Evolutionary conservation across 345 rosid species (phyloP).

Genomic region (Lumnitzera racemosa): DNA sequence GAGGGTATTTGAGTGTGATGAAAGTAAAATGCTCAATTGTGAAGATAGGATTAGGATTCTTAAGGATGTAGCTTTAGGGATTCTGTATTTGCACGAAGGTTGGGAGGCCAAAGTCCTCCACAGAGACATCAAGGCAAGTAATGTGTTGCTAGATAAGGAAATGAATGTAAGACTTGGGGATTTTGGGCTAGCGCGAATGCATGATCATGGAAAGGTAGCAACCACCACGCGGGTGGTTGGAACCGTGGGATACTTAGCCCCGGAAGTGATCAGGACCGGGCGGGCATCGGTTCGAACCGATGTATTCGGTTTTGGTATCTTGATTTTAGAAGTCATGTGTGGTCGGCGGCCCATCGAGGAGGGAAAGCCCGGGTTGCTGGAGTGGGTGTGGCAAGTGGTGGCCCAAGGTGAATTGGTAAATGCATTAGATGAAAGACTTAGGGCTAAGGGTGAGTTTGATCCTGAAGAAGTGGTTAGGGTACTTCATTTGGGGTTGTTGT

Average conservation of each 20-base stretch:
- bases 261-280: conserved; percentile 46
- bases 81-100: conserved; percentile 64
- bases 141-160: conserved; percentile 65
- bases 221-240: conserved; percentile 66
- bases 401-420: conserved; percentile 30
- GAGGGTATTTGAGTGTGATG: conserved; percentile 40
- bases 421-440: conserved; percentile 40
- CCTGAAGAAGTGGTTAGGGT: conserved; percentile 37
- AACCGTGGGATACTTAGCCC: conserved; percentile 73
- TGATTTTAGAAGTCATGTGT: conserved; percentile 48
- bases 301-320: conserved; percentile 42
- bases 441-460: conserved; percentile 23
- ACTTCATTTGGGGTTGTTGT: conserved; percentile 55
- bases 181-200: conserved; percentile 73
- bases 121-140: conserved; percentile 78
- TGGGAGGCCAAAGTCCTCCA: conserved; percentile 73
- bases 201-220: conserved; percentile 43
- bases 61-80: conserved; percentile 57
- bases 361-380: conserved; percentile 36
- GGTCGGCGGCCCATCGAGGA: conserved; percentile 48
- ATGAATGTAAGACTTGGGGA: conserved; percentile 69
- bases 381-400: conserved; percentile 35
- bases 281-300: conserved; percentile 38
- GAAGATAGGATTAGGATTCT: conserved; percentile 47
- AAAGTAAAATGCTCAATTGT: conserved; percentile 25